Evolutionary conservation across 1,139 yeast species (phyloP), one percentile per base, ranked within the genome.

Genomic region (Zhuliangozyma blackwelliae): DNA sequence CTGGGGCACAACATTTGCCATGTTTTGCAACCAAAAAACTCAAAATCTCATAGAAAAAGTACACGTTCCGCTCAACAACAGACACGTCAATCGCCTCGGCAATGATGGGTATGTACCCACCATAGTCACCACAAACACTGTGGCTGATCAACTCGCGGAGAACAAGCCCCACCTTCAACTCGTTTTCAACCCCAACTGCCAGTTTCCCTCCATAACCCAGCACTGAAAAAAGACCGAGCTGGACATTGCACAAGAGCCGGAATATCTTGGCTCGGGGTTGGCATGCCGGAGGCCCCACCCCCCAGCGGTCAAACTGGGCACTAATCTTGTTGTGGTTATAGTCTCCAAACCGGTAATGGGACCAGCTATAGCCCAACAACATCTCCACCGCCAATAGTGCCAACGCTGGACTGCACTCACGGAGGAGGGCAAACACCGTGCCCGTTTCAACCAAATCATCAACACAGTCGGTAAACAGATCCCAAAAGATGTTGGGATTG

Each of bases 351-450:
- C 45, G 52, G 65, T 71, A 69, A 35, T 68, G 71, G 8, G 56
- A 51, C 55, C 68, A 64, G 40, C 68, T 63, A 41, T 66, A 70
- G 27, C 49, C 52, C 26, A 67, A 47, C 9, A 67, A 36, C 46
- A 63, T 51, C 36, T 68, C 75, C 19, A 65, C 40, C 5, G 53
- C 28, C 5, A 59, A 38, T 6, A 50, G 37, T 34, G 52, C 59
- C 7, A 50, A 35, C 7, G 36, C 36, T 1, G 40, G 29, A 6
- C 12, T n/a, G 3, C 48, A 33, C 4, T 45, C 39, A 10, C 49
- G 50, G 16, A 59, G 35, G 2, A 61, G 29, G 7, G 53, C 48
- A 32, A 54, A 46, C 1, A 66, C 23, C 1, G 50, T 40, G 0
- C 64, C 65, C 2, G 59, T 49, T 32, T 66, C 69, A 19, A 68